A percentile compares a stretch with the other conserved stretches of the same genome.
These are phyloP conservation scores for Apiospora kogelbergensis DNA, from an alignment of 2,329 filamentous ascomycete species.

Conservation along the genomic window DNA sequence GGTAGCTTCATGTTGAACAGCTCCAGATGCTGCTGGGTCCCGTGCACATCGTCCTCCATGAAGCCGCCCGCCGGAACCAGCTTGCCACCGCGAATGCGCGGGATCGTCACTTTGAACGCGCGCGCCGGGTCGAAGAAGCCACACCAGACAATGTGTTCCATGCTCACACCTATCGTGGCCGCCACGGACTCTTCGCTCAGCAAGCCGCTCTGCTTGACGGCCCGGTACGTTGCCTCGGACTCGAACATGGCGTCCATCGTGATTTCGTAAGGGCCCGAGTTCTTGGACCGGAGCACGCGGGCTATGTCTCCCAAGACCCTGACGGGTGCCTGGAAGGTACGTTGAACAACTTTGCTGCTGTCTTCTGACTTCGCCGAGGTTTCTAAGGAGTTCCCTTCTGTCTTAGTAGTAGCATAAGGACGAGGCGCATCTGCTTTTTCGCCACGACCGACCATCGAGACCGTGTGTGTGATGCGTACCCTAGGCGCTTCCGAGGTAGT, in stretches of 20 bases:
- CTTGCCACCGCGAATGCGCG: constrained; percentile 21
- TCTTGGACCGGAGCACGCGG: constrained; percentile 44
- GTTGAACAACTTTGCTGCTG: background rate
- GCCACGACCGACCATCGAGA: background rate
- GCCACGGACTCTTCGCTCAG: constrained; percentile 36
- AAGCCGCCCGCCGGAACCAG: constrained; percentile 24
- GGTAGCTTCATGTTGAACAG: constrained; percentile 24
- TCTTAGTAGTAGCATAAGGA: no score
- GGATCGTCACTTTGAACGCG: constrained; percentile 48
- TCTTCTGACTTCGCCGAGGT: background rate
- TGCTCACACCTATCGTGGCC: constrained; percentile 26
- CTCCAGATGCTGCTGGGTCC: constrained; percentile 27
- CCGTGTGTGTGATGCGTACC: background rate
- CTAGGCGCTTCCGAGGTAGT: background rate
- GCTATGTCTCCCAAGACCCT: constrained; percentile 34
- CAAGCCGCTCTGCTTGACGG: constrained; percentile 35
- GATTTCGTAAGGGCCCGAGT: constrained; percentile 41
- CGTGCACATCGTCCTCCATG: constrained; percentile 33
- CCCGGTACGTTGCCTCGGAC: constrained; percentile 30
- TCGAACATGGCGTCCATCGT: constrained; percentile 47
- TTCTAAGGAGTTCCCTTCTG: no score
- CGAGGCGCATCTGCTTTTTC: background rate
- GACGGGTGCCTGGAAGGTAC: background rate
- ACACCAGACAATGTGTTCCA: constrained; percentile 34
- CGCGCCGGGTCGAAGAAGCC: constrained; percentile 45